Percentiles rank a stretch among this genome's conserved stretches.
Evolutionary conservation across 129 eudicot species (phyloP).

Genomic region (Tagetes patula): DNA sequence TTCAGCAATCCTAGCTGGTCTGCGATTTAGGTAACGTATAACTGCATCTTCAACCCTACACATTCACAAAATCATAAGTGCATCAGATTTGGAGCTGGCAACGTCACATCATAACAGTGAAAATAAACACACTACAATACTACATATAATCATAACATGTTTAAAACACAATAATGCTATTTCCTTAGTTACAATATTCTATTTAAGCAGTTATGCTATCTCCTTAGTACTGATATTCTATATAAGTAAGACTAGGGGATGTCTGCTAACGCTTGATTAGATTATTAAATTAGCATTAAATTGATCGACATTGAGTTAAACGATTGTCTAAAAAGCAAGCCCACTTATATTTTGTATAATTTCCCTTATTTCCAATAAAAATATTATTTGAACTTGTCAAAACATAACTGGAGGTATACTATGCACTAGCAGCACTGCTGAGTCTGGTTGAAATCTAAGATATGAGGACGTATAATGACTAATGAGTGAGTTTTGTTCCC

Average conservation of each 20-base stretch:
- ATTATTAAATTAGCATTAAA: neutral
- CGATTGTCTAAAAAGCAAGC: too few species aligned
- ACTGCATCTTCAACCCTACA: slow-evolving; percentile 92
- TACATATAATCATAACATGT: neutral
- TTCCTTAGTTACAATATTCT: neutral
- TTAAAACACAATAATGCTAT: neutral
- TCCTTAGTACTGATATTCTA: neutral
- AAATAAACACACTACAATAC: neutral
- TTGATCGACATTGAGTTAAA: too few species aligned
- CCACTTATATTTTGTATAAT: too few species aligned
- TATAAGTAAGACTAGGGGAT: neutral
- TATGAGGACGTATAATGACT: too few species aligned
- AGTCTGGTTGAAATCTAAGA: too few species aligned
- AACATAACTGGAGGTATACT: too few species aligned
- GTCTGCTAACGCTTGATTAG: neutral
- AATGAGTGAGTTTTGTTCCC: neutral
- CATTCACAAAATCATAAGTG: slow-evolving; percentile 10
- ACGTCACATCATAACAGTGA: neutral
- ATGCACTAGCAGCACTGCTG: too few species aligned
- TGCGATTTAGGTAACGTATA: slow-evolving; percentile 67
- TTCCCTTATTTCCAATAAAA: too few species aligned
- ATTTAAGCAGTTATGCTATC: too few species aligned
- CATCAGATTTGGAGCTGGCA: slow-evolving; percentile 3
- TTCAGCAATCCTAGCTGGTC: slow-evolving; percentile 49
- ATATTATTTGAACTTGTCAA: too few species aligned